phyloP scores from a whole-genome alignment of 2,329 filamentous ascomycete species.

The Clarireedia paspali region DNA sequence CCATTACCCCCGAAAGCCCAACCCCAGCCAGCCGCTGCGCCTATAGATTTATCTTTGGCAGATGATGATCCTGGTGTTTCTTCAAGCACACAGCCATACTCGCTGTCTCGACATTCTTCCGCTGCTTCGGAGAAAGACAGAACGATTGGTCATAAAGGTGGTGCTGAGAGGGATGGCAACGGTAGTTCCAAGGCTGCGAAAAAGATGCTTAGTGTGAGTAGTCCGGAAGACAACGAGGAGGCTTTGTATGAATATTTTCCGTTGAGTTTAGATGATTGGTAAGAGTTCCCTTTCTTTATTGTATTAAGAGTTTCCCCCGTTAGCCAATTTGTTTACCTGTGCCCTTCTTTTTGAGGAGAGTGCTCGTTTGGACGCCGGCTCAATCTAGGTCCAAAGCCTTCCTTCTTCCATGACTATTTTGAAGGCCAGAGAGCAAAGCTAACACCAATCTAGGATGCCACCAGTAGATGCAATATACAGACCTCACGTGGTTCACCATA shows the following conservation, averaged over 20 bases:
- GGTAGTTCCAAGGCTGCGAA: conserved; percentile 30
- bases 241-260: conserved; percentile 93
- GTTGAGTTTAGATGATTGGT: conserved; percentile 80
- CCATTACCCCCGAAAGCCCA: conserved; percentile 5
- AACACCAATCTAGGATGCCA: conserved; percentile 50
- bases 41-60: conserved; percentile 26
- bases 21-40: conserved; percentile 12
- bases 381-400: too few species aligned
- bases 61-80: conserved; percentile 20
- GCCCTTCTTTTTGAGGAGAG: not conserved
- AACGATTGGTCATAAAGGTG: not conserved
- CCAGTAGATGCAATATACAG: conserved; percentile 85
- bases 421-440: not conserved
- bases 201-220: conserved; percentile 35
- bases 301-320: not conserved
- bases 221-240: conserved; percentile 70
- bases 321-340: not conserved
- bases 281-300: conserved; percentile 26
- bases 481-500: conserved; percentile 91
- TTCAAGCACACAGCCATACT: conserved; percentile 5
- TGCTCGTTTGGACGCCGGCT: not conserved
- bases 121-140: conserved; percentile 4
- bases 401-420: too few species aligned
- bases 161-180: conserved; percentile 23
- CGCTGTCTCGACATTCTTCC: not conserved